phyloP scores from a whole-genome alignment of 768 basidiomycete species.

The Trametes meyenii region DNA sequence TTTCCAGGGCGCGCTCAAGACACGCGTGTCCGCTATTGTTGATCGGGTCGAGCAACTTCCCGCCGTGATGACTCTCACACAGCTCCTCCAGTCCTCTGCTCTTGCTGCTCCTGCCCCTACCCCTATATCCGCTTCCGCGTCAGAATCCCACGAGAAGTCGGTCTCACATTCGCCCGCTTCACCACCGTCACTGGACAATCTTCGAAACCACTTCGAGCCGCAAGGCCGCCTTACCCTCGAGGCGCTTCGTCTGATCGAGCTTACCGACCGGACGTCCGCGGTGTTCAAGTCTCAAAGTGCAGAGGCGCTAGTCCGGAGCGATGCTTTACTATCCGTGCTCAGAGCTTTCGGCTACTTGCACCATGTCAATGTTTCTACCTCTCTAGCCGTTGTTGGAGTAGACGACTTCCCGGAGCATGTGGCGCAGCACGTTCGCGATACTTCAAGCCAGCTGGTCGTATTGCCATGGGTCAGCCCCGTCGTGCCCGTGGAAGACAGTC shows the following conservation, averaged over 20 bases:
- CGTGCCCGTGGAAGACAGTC: not conserved
- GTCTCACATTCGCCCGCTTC: not conserved
- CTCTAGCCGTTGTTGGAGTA: slow-evolving; percentile 74
- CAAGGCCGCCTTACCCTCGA: slow-evolving; percentile 52
- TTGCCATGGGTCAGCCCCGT: slow-evolving; percentile 66
- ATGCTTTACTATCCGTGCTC: slow-evolving; percentile 74
- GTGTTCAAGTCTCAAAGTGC: slow-evolving; percentile 81
- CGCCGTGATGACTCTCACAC: slow-evolving; percentile 78
- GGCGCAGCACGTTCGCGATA: slow-evolving; percentile 56
- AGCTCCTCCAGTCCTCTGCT: slow-evolving; percentile 58
- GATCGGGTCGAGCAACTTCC: slow-evolving; percentile 83
- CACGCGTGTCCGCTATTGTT: slow-evolving; percentile 71
- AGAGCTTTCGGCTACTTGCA: slow-evolving; percentile 78
- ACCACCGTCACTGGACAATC: not conserved
- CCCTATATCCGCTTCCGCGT: not conserved
- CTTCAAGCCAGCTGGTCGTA: slow-evolving; percentile 72
- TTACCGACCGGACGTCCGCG: slow-evolving; percentile 86
- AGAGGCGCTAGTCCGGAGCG: slow-evolving; percentile 67
- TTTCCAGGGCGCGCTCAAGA: slow-evolving; percentile 48
- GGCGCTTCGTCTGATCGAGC: slow-evolving; percentile 85
- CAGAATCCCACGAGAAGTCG: slow-evolving; percentile 36
- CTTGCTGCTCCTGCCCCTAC: not conserved
- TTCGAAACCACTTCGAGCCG: not conserved
- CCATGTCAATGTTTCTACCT: slow-evolving; percentile 63
- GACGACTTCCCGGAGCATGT: slow-evolving; percentile 75